phyloP scores from a whole-genome alignment of 106 monocot species.

The Narthecium ossifragum region DNA sequence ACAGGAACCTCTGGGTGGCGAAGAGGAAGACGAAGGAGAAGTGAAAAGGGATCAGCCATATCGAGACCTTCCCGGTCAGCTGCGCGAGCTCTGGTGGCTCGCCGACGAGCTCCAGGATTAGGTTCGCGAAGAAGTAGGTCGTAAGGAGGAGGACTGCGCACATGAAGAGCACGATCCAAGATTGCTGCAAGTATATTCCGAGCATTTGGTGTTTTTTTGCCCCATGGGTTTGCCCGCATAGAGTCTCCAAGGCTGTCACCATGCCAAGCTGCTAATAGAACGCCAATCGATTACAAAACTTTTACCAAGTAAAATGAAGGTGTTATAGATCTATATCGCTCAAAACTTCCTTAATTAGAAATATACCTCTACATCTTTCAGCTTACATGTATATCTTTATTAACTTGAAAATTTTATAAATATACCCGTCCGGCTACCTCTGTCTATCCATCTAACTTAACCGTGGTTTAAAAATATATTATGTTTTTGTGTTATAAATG shows the following conservation, averaged over 20 bases:
- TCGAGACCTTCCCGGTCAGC: neutral
- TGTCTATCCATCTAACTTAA: too few relatives aligned
- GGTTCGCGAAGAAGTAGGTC: slow-evolving; percentile 6
- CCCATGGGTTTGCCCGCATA: slow-evolving; percentile 7
- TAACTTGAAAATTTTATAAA: too few relatives aligned
- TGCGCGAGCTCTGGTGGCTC: neutral
- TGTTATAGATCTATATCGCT: too few relatives aligned
- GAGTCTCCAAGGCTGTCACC: slow-evolving; percentile 8
- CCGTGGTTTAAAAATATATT: too few relatives aligned
- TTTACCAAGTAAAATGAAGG: too few relatives aligned
- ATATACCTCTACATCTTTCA: too few relatives aligned
- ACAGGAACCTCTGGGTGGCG: neutral
- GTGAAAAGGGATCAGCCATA: slow-evolving; percentile 4
- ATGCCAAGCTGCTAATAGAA: slow-evolving; percentile 8
- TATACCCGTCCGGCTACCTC: too few relatives aligned
- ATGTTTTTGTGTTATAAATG: too few relatives aligned
- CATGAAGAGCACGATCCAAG: slow-evolving; percentile 6
- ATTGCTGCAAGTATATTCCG: slow-evolving; percentile 7
- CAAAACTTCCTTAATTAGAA: too few relatives aligned
- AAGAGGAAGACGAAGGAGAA: slow-evolving; percentile 5
- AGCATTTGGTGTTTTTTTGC: slow-evolving; percentile 6
- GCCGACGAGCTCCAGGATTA: slow-evolving; percentile 1
- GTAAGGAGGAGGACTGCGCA: slow-evolving; percentile 3
- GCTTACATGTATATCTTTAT: too few relatives aligned
- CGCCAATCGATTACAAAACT: too few relatives aligned